These are phyloP conservation scores for Myxozyma vanderwaltii DNA, from an alignment of 805 yeast genomes.

Conservation along the genomic window DNA sequence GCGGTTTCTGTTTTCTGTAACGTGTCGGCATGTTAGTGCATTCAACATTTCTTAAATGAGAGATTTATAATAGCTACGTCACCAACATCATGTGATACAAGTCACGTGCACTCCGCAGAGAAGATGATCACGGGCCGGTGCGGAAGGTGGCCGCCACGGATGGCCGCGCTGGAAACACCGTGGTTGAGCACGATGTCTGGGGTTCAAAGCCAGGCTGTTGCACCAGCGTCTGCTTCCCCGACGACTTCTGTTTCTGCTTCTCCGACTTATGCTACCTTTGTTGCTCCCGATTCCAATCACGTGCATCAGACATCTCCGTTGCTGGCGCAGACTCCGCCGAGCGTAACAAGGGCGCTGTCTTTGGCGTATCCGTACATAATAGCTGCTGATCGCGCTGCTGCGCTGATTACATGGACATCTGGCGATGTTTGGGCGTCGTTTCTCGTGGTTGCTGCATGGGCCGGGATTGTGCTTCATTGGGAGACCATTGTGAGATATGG, in stretches of 20 bases:
- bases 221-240: constrained; percentile 12
- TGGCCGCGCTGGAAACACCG: constrained; percentile 36
- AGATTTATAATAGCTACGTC: no score
- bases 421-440: constrained; percentile 78
- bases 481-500: constrained; percentile 65
- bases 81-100: not conserved
- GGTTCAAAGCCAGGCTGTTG: constrained; percentile 15
- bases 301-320: constrained; percentile 70
- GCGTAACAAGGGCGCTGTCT: constrained; percentile 79
- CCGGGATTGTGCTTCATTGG: constrained; percentile 69
- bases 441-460: constrained; percentile 57
- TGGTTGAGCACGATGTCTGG: constrained; percentile 31
- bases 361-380: constrained; percentile 83
- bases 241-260: constrained; percentile 23
- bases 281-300: constrained; percentile 45
- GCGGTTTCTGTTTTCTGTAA: constrained; percentile 3
- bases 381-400: constrained; percentile 66
- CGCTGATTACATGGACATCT: constrained; percentile 87
- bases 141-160: constrained; percentile 17
- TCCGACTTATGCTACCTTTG: constrained; percentile 44
- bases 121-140: not conserved
- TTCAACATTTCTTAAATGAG: no score
- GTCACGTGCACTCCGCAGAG: not conserved
- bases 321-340: constrained; percentile 85
- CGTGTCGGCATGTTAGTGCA: not conserved